Evolutionary conservation across 768 basidiomycete genomes (phyloP).

Genomic region (Macrolepiota albuminosa): DNA sequence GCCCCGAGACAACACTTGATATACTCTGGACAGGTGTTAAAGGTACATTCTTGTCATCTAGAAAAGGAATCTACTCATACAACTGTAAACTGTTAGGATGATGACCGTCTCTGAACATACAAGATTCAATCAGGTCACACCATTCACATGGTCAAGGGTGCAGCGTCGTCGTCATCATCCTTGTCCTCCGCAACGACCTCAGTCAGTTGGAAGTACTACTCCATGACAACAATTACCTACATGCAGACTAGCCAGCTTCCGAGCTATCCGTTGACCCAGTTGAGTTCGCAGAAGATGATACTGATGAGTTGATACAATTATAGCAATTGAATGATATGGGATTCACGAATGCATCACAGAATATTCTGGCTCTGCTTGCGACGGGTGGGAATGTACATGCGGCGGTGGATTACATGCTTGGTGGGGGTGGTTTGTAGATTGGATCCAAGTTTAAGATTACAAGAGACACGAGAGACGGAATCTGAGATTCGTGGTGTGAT

Average conservation of each 20-base stretch:
- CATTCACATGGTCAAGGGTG: constrained; percentile 92
- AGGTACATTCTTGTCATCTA: constrained; percentile 34
- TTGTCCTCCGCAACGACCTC: constrained; percentile 21
- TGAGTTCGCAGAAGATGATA: constrained; percentile 51
- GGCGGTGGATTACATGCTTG: constrained; percentile 90
- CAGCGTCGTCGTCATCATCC: constrained; percentile 43
- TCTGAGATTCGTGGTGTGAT: background rate
- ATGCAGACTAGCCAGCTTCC: constrained; percentile 93
- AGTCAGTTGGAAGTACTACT: background rate
- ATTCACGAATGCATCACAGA: constrained; percentile 84
- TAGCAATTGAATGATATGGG: constrained; percentile 96
- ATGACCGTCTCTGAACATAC: constrained; percentile 77
- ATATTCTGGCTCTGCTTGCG: constrained; percentile 83
- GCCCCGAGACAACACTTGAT: constrained; percentile 89
- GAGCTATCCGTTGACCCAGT: constrained; percentile 77
- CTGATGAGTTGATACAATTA: background rate
- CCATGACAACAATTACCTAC: constrained; percentile 53
- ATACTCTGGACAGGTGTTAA: constrained; percentile 83
- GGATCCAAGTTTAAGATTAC: background rate
- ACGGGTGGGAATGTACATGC: constrained; percentile 91
- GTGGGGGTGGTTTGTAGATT: constrained; percentile 55
- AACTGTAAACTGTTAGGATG: constrained; percentile 47
- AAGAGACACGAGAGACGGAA: background rate
- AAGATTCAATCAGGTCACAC: constrained; percentile 90
- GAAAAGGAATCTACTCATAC: background rate